Evolutionary conservation across 768 basidiomycete genomes (phyloP).

Genomic region (Lactarius akahatsu): DNA sequence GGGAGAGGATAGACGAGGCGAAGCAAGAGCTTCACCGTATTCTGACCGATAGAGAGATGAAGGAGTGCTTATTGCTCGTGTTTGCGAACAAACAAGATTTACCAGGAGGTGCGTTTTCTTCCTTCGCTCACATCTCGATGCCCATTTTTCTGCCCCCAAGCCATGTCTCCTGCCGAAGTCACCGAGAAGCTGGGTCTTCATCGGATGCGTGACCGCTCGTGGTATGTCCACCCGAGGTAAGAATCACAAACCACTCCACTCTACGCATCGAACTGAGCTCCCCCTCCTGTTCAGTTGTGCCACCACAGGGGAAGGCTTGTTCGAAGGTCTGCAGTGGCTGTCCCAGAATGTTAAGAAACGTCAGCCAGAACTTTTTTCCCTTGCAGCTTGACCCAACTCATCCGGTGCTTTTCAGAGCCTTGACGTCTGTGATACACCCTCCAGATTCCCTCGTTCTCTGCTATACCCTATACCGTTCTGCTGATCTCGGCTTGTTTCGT

Average conservation of each 20-base stretch:
- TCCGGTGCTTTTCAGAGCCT: conserved; percentile 19
- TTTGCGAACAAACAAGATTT: conserved; percentile 99
- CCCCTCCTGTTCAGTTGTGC: conserved; percentile 63
- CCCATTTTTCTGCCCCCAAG: conserved; percentile 40
- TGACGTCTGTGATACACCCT: conserved; percentile 6
- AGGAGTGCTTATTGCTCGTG: conserved; percentile 93
- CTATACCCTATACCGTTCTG: conserved; percentile 33
- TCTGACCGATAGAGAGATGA: conserved; percentile 96
- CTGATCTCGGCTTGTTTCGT: conserved; percentile 27
- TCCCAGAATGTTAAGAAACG: conserved; percentile 97
- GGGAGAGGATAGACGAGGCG: conserved; percentile 95
- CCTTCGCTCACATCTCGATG: neutral
- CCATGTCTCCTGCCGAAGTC: conserved; percentile 99
- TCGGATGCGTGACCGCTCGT: conserved; percentile 94
- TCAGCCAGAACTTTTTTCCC: conserved; percentile 49
- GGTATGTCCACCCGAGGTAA: conserved; percentile 99
- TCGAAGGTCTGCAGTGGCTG: conserved; percentile 96
- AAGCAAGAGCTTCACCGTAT: conserved; percentile 95
- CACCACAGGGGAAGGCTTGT: conserved; percentile 93
- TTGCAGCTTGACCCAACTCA: neutral
- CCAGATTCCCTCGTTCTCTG: conserved; percentile 24
- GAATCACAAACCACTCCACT: conserved; percentile 30
- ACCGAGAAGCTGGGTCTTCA: conserved; percentile 96
- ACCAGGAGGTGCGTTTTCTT: conserved; percentile 74
- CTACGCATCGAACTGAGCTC: neutral